Percentiles rank a stretch among this genome's conserved stretches.
Conservation (phyloP, 805 yeast genomes). For the Candida pini region DNA sequence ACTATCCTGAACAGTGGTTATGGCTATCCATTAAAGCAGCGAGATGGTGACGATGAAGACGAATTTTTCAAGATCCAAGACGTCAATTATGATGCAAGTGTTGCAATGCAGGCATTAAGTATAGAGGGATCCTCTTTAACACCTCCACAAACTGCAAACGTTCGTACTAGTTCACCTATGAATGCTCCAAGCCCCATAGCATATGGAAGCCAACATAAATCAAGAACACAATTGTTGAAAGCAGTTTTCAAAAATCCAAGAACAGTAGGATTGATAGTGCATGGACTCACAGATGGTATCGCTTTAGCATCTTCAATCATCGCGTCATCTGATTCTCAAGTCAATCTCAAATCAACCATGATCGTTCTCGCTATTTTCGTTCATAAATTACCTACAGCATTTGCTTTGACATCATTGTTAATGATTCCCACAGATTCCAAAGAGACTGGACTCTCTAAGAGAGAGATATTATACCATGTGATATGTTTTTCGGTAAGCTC, state of each 20-base stretch:
- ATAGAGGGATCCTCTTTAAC: no score
- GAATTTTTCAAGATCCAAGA: not conserved
- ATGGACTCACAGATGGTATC: slow-evolving; percentile 67
- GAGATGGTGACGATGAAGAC: not conserved
- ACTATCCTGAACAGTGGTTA: slow-evolving; percentile 5
- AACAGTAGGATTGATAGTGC: slow-evolving; percentile 59
- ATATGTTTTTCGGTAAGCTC: slow-evolving; percentile 52
- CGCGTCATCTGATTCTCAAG: slow-evolving; percentile 18
- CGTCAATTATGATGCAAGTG: not conserved
- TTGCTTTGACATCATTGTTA: slow-evolving; percentile 57
- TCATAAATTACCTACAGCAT: slow-evolving; percentile 73
- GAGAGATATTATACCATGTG: slow-evolving; percentile 40
- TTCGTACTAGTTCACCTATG: not conserved
- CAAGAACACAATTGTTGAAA: slow-evolving; percentile 10
- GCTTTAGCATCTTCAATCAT: slow-evolving; percentile 56
- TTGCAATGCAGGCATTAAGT: not conserved
- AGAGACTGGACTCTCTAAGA: slow-evolving; percentile 1
- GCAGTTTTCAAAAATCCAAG: slow-evolving; percentile 39
- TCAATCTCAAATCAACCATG: slow-evolving; percentile 21
- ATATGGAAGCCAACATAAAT: slow-evolving; percentile 3
- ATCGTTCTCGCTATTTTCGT: slow-evolving; percentile 57
- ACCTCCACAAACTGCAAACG: slow-evolving; percentile 1
- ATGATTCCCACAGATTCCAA: slow-evolving; percentile 30
- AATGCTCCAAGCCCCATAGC: not conserved
- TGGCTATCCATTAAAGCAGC: not conserved